A percentile compares a stretch with the other conserved stretches of the same genome.
Conservation (phyloP, 345 rosid genomes). For the Salix exigua region DNA sequence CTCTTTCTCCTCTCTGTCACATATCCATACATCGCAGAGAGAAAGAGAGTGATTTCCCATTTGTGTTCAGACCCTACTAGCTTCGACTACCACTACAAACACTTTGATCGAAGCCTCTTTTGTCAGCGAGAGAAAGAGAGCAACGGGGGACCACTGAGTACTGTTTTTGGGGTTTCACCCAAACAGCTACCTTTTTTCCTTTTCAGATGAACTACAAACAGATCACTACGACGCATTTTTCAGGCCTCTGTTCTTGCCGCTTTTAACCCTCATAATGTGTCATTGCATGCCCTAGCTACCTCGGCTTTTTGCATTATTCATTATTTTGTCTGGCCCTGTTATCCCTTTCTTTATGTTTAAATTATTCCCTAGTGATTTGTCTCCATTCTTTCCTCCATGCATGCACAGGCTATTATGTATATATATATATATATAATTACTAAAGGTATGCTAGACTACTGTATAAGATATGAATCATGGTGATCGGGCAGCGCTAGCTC, state of each 20-base stretch:
- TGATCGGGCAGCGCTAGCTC: no score
- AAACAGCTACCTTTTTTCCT: conserved; percentile 22
- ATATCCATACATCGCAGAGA: background rate
- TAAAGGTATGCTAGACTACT: no score
- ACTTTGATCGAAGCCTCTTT: conserved; percentile 30
- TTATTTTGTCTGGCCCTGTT: background rate
- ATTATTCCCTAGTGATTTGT: background rate
- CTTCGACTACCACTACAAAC: conserved; percentile 40
- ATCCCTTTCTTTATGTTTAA: conserved; percentile 2
- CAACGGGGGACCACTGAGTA: conserved; percentile 30
- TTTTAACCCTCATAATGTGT: conserved; percentile 9
- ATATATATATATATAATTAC: no score
- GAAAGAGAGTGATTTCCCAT: background rate
- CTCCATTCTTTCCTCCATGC: conserved; percentile 12
- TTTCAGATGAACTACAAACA: conserved; percentile 25
- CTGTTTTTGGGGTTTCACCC: conserved; percentile 53
- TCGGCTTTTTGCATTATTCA: background rate
- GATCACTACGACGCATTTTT: conserved; percentile 11
- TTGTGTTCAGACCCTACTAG: conserved; percentile 23
- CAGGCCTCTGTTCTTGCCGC: background rate
- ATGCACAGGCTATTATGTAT: background rate
- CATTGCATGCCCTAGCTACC: conserved; percentile 4
- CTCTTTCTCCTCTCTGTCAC: conserved; percentile 3
- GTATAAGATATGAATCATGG: no score
- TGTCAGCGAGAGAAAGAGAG: conserved; percentile 22